Evolutionary conservation across 805 yeast species (phyloP).

Genomic region (Ogataea paradorogensis): DNA sequence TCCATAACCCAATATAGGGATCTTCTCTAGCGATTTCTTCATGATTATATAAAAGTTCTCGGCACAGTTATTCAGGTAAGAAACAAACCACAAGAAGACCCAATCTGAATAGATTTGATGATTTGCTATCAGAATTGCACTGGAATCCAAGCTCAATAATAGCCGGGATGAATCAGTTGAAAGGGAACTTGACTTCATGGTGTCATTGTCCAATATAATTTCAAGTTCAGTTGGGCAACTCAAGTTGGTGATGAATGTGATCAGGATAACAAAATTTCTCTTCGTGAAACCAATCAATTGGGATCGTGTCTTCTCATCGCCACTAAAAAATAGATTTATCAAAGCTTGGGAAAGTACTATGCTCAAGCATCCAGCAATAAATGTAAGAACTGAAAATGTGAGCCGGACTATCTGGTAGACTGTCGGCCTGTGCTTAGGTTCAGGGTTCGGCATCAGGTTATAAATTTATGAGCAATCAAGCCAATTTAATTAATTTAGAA

Average conservation of each 20-base stretch:
- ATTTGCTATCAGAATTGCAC: conserved; percentile 65
- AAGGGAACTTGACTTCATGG: conserved; percentile 8
- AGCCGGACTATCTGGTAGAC: conserved; percentile 27
- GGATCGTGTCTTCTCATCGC: conserved; percentile 36
- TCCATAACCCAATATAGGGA: conserved; percentile 84
- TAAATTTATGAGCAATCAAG: too few species aligned
- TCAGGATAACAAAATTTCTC: conserved; percentile 51
- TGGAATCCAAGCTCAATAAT: conserved; percentile 22
- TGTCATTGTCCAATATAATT: conserved; percentile 38
- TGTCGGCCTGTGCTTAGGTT: neutral
- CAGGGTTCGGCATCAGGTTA: neutral
- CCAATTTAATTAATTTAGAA: too few species aligned
- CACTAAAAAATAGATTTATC: conserved; percentile 33
- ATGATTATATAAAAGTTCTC: conserved; percentile 69
- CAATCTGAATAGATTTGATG: conserved; percentile 95
- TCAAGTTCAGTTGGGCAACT: conserved; percentile 53
- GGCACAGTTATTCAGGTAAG: conserved; percentile 64
- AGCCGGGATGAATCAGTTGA: conserved; percentile 10
- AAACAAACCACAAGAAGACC: conserved; percentile 85
- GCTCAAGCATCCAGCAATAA: conserved; percentile 39
- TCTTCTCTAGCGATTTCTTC: conserved; percentile 64
- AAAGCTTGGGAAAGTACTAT: conserved; percentile 47
- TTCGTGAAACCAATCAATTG: conserved; percentile 53
- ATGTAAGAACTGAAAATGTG: conserved; percentile 23
- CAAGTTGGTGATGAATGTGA: conserved; percentile 48